Evolutionary conservation across 768 basidiomycete genomes (phyloP).

Genomic region (Coprinopsis marcescibilis): DNA sequence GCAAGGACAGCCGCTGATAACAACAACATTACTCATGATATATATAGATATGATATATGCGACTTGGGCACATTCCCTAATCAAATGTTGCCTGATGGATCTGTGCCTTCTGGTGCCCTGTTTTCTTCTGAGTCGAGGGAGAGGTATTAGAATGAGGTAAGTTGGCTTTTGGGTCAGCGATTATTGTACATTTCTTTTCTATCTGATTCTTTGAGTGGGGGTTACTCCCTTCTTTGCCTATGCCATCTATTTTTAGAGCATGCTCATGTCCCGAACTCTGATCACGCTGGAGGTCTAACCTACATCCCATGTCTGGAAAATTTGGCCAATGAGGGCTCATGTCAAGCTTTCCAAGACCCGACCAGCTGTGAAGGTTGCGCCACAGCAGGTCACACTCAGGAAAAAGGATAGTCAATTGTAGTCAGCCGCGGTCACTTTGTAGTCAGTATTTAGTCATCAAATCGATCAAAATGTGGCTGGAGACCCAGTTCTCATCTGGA

Average conservation of each 20-base stretch:
- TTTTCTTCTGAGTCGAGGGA: constrained; percentile 39
- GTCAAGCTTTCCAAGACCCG: too few relatives aligned
- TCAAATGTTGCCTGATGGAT: constrained; percentile 49
- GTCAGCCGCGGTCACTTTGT: too few relatives aligned
- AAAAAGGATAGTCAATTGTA: too few relatives aligned
- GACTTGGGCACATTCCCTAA: constrained; percentile 77
- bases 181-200: constrained; percentile 46
- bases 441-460: too few relatives aligned
- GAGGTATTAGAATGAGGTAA: constrained; percentile 56
- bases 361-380: too few relatives aligned
- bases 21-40: too few relatives aligned
- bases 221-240: not conserved
- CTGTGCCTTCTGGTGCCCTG: constrained; percentile 57
- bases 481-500: too few relatives aligned
- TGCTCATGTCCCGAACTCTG: constrained; percentile 72
- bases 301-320: too few relatives aligned
- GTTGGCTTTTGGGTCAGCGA: constrained; percentile 76
- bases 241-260: constrained; percentile 33
- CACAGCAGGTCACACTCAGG: too few relatives aligned
- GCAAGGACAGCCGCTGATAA: too few relatives aligned
- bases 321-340: too few relatives aligned
- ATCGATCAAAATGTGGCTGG: too few relatives aligned
- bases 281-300: constrained; percentile 89
- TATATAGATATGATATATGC: constrained; percentile 61
- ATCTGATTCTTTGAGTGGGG: not conserved